A percentile compares a stretch with the other conserved stretches of the same genome.
phyloP scores from a whole-genome alignment of 768 basidiomycete genomes.

The Podaxis sp. region DNA sequence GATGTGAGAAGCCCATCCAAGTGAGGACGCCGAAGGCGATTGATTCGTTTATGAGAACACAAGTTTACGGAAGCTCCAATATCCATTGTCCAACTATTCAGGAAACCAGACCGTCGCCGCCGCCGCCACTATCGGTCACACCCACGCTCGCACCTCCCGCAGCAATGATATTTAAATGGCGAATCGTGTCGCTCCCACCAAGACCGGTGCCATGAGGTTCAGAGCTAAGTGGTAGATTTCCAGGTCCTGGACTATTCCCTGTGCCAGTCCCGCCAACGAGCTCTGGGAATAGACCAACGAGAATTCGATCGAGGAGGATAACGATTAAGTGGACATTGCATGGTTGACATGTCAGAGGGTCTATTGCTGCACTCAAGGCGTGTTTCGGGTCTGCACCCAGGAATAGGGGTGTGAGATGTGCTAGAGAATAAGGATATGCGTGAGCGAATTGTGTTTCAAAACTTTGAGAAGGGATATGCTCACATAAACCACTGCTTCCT shows the following conservation, averaged over 20 bases:
- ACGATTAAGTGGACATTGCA: conserved; percentile 83
- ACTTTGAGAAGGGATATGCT: conserved; percentile 13
- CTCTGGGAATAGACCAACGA: conserved; percentile 80
- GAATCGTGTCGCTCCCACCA: not conserved
- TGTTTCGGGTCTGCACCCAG: conserved; percentile 52
- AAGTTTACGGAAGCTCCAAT: not conserved
- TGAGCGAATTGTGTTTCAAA: not conserved
- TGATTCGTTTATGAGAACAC: not conserved
- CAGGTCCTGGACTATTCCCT: not conserved
- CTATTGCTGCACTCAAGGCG: conserved; percentile 55
- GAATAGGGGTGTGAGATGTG: conserved; percentile 46
- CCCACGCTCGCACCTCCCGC: not conserved
- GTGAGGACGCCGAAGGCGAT: not conserved
- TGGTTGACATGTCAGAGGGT: conserved; percentile 55
- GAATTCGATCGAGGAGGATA: conserved; percentile 68
- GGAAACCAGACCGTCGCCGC: not conserved
- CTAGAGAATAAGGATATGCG: conserved; percentile 21
- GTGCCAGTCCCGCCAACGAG: conserved; percentile 33
- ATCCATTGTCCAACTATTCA: not conserved
- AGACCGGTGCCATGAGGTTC: not conserved
- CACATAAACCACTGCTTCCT: conserved; percentile 36
- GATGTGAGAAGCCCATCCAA: not conserved
- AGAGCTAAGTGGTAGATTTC: not conserved
- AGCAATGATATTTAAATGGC: not conserved
- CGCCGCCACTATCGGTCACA: not conserved